Base-by-base conservation (phyloP, 306 rosid species). In the Dryas octopetala region DNA sequence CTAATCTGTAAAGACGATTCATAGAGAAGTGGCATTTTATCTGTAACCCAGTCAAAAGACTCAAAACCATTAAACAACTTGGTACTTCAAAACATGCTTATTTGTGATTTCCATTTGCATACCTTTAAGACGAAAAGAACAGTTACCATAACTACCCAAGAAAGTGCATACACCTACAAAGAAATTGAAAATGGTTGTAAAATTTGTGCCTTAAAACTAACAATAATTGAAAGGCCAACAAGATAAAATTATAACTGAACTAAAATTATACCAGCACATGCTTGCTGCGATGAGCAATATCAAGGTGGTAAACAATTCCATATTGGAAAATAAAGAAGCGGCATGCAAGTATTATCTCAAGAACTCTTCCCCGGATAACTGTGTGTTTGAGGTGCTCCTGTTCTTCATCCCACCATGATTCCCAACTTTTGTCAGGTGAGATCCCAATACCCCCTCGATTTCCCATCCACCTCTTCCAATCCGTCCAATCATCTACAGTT, bases 381-480 rank as follows among this genome's bases (percentile, higher is more conserved):
- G 97, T 90, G 87, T 83, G 62, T 88, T 90, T 95, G 40, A 95
- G 80, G 91, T 92, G 96, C 45, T 90, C 98, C 74, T 92, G 91
- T 82, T 95, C 99, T 82, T 80, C 93, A 77, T 90, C 92, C 99
- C 99, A 88, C 99, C 98, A 95, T 54, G 96, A 90, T 80, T 92
- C 99, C 99, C 99, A 95, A 78, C 97, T 90, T 86, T 88, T 92
- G 51, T 95, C 89, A 53, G 88, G 77, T 23, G 87, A 26, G 70
- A 92, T 95, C 75, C 99, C 99, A 54, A 92, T 95, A 62, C 97
- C 97, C 60, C 99, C 98, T 47, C 99, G 96, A 68, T 95, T 95
- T 83, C 97, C 98, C 99, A 95, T 95, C 98, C 99, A 95, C 62
- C 96, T 86, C 81, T 92, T 95, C 98, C 98, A 95, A 75, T 92